Percentiles rank a stretch among this genome's conserved stretches.
phyloP scores from a whole-genome alignment of 345 rosid species.

The Pistacia integerrima region DNA sequence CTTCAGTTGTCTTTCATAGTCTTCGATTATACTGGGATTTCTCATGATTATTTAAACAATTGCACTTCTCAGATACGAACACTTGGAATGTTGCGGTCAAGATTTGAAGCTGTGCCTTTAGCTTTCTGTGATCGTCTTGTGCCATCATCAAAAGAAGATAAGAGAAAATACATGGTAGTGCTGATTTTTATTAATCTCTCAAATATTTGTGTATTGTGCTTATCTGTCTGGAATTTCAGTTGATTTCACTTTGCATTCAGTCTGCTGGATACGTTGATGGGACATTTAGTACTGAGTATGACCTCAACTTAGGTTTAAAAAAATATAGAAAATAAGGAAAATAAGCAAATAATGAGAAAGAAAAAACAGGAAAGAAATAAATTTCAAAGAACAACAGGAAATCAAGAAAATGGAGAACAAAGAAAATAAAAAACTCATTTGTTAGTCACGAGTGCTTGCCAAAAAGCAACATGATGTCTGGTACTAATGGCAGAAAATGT shows the following conservation, averaged over 20 bases:
- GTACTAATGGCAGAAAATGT: background rate
- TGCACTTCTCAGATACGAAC: constrained; percentile 70
- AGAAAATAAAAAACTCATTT: background rate
- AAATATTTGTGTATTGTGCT: background rate
- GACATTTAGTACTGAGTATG: background rate
- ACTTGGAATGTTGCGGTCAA: constrained; percentile 92
- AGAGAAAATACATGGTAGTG: constrained; percentile 41
- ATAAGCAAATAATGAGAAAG: background rate
- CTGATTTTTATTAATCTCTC: constrained; percentile 12
- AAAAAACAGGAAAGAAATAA: background rate
- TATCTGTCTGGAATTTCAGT: constrained; percentile 5
- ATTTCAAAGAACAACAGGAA: background rate
- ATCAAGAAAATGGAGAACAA: background rate
- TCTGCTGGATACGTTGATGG: background rate
- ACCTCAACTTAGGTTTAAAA: background rate
- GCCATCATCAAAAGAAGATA: constrained; percentile 49
- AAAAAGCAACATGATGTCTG: background rate
- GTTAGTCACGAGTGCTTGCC: background rate
- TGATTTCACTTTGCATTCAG: background rate
- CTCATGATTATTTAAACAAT: constrained; percentile 17
- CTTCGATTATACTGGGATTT: constrained; percentile 10
- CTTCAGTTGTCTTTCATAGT: background rate
- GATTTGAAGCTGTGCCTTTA: constrained; percentile 72
- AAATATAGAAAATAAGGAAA: background rate
- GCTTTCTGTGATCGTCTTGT: constrained; percentile 68